Evolutionary conservation across 2,329 filamentous ascomycete genomes (phyloP).

Genomic region (Raffaelea ambrosiae): DNA sequence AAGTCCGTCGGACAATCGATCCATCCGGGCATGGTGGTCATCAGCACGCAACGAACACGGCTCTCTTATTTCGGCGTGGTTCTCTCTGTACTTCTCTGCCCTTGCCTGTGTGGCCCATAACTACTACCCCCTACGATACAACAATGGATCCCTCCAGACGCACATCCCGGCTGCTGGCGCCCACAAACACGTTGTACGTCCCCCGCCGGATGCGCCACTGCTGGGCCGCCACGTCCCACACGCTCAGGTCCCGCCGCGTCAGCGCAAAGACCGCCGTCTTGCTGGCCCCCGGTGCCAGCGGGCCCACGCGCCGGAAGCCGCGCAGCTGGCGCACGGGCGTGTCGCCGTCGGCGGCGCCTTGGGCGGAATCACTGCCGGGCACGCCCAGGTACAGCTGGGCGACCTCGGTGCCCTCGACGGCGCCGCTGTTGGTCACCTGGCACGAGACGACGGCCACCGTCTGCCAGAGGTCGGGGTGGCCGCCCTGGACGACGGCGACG

Average conservation of each 20-base stretch:
- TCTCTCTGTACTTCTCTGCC: background rate
- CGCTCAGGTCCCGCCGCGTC: slow-evolving; percentile 52
- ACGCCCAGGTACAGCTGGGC: slow-evolving; percentile 53
- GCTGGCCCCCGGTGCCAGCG: slow-evolving; percentile 35
- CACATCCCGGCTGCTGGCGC: slow-evolving; percentile 37
- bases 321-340: slow-evolving; percentile 29
- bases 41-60: slow-evolving; percentile 57
- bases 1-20: too few species aligned
- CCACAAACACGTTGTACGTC: slow-evolving; percentile 34
- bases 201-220: slow-evolving; percentile 46
- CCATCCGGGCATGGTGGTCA: too few species aligned
- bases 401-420: slow-evolving; percentile 39
- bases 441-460: slow-evolving; percentile 51
- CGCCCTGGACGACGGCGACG: slow-evolving; percentile 49
- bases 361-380: slow-evolving; percentile 31
- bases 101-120: slow-evolving; percentile 21
- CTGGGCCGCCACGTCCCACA: slow-evolving; percentile 53
- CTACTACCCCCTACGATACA: slow-evolving; percentile 58
- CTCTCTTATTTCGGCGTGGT: background rate
- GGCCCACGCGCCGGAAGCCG: slow-evolving; percentile 50
- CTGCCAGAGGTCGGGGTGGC: slow-evolving; percentile 55
- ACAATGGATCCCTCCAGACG: slow-evolving; percentile 33
- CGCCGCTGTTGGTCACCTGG: slow-evolving; percentile 55
- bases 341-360: slow-evolving; percentile 5
- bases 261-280: slow-evolving; percentile 41